A percentile compares a stretch with the other conserved stretches of the same genome.
These are phyloP conservation scores for Furcasterigmium sp. DNA, from an alignment of 2,329 filamentous ascomycete species.

Conservation along the genomic window DNA sequence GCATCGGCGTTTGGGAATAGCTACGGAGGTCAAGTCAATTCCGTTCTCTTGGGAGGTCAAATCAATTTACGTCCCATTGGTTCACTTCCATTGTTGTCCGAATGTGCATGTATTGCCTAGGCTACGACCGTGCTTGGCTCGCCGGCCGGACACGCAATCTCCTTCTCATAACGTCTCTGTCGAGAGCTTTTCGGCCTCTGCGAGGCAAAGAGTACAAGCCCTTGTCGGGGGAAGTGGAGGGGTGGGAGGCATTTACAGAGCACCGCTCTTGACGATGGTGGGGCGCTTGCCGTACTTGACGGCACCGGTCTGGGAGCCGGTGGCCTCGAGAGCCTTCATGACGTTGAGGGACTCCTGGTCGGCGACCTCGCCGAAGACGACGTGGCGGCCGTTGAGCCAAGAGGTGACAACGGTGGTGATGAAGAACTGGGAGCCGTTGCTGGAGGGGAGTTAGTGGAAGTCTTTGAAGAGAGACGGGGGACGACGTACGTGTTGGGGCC, in stretches of 20 bases:
- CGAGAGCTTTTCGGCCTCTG: background rate
- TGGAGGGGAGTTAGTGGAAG: conserved; percentile 49
- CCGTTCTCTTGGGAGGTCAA: too few relatives aligned
- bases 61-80: too few relatives aligned
- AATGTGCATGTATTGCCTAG: too few relatives aligned
- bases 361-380: conserved; percentile 75
- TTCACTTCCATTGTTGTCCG: too few relatives aligned
- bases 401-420: conserved; percentile 87
- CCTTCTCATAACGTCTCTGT: background rate
- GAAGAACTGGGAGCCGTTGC: conserved; percentile 98
- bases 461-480: background rate
- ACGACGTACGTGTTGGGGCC: conserved; percentile 78
- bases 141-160: background rate
- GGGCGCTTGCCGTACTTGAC: conserved; percentile 53
- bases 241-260: conserved; percentile 31
- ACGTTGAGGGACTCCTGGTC: conserved; percentile 42
- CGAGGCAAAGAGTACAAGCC: conserved; percentile 2
- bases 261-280: conserved; percentile 51
- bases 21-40: too few relatives aligned
- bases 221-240: background rate
- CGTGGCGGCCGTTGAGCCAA: conserved; percentile 79
- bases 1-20: too few relatives aligned
- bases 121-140: too few relatives aligned
- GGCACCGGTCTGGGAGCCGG: conserved; percentile 48
- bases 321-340: conserved; percentile 58